Percentiles rank a stretch among this genome's conserved stretches.
Conservation (phyloP, 495 filamentous ascomycete species). For the Aspergillus mulundensis region DNA sequence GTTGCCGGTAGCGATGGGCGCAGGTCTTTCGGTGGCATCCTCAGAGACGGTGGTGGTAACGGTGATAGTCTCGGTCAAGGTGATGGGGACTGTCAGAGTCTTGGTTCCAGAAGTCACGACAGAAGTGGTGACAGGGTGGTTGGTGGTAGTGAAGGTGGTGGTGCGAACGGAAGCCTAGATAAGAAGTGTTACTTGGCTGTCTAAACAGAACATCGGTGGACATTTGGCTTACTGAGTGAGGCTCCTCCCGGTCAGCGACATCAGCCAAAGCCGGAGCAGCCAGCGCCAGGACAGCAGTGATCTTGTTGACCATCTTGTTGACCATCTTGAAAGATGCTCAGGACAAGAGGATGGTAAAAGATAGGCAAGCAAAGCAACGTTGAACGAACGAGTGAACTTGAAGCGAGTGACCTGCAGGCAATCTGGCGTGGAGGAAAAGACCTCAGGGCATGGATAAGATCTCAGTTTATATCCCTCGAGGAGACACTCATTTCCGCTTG, state of each 20-base stretch:
- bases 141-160: conserved; percentile 34
- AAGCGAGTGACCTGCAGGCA: conserved; percentile 25
- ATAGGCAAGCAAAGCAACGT: conserved; percentile 19
- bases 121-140: conserved; percentile 33
- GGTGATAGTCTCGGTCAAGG: conserved; percentile 36
- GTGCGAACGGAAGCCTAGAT: no score
- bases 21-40: conserved; percentile 12
- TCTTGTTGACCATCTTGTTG: conserved; percentile 35
- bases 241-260: conserved; percentile 27
- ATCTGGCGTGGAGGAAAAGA: conserved; percentile 13
- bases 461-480: conserved; percentile 30
- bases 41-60: conserved; percentile 31
- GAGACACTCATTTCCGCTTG: conserved; percentile 15
- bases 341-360: conserved; percentile 6
- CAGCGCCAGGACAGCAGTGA: conserved; percentile 39
- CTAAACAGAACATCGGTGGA: no score
- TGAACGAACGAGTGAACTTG: conserved; percentile 27
- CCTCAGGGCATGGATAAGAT: conserved; percentile 2
- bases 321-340: conserved; percentile 37
- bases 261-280: conserved; percentile 40
- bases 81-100: conserved; percentile 32
- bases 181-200: no score
- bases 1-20: neutral
- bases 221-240: conserved; percentile 5
- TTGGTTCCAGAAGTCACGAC: conserved; percentile 30